These are phyloP conservation scores for Xylariomycetidae sp. DNA, from an alignment of 2,329 filamentous ascomycete species.

Conservation along the genomic window DNA sequence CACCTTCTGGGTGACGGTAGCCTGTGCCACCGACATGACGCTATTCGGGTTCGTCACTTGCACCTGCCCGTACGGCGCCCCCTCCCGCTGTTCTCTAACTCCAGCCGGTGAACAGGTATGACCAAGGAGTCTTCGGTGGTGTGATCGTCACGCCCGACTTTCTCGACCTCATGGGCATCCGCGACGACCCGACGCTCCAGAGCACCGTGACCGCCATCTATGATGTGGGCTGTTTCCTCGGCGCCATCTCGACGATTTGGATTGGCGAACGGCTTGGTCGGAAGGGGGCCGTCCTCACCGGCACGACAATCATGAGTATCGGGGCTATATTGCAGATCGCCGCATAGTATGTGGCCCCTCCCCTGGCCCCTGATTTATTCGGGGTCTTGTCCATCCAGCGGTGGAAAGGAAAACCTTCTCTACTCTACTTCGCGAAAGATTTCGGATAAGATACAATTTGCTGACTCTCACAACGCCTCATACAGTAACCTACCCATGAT, in stretches of 20 bases:
- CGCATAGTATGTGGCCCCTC: too few relatives aligned
- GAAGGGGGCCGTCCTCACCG: conserved; percentile 27
- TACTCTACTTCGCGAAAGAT: too few relatives aligned
- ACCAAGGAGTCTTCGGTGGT: conserved; percentile 50
- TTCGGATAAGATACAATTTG: too few relatives aligned
- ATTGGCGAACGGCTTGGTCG: conserved; percentile 30
- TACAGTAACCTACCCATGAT: conserved; percentile 36
- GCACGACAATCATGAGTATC: conserved; percentile 28
- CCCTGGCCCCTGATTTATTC: too few relatives aligned
- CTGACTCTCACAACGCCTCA: too few relatives aligned
- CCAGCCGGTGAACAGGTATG: conserved; percentile 23
- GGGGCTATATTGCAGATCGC: conserved; percentile 31
- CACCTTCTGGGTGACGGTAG: conserved; percentile 20
- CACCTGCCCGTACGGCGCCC: conserved; percentile 5
- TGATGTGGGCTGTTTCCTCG: conserved; percentile 57
- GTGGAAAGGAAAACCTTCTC: too few relatives aligned
- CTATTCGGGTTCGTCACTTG: conserved; percentile 17
- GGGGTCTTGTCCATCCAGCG: too few relatives aligned
- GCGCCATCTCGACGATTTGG: conserved; percentile 30
- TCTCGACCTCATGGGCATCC: conserved; percentile 23
- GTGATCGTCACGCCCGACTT: conserved; percentile 23
- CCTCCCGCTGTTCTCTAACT: background rate
- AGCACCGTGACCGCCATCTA: conserved; percentile 42
- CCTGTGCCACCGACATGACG: conserved; percentile 22
- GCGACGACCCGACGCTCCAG: conserved; percentile 8